Conservation (phyloP, 2,329 filamentous ascomycete genomes). For the Colletotrichum sp. region DNA sequence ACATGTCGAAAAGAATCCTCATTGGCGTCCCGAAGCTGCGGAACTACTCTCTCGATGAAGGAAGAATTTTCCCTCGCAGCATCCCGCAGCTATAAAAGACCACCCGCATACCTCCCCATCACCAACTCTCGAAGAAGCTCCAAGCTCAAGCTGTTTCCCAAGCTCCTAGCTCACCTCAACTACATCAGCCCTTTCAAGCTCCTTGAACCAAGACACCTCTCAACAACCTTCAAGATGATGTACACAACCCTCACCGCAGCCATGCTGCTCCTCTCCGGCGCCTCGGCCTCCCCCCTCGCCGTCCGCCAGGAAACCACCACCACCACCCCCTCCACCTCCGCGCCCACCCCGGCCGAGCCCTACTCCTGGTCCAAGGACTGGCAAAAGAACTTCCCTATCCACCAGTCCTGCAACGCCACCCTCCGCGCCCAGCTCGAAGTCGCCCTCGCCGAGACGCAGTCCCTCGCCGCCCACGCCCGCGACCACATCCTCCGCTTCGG, state of each 20-base stretch:
- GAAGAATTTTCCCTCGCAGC: neutral
- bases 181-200: neutral
- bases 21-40: neutral
- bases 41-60: neutral
- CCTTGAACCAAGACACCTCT: neutral
- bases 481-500: constrained; percentile 66
- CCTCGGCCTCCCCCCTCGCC: constrained; percentile 30
- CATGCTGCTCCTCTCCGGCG: constrained; percentile 28
- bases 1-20: neutral
- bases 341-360: constrained; percentile 22
- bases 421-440: constrained; percentile 59
- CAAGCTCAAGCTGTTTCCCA: constrained; percentile 1
- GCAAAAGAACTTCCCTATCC: constrained; percentile 53
- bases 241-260: constrained; percentile 12
- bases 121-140: neutral
- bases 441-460: constrained; percentile 63
- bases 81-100: constrained; percentile 17
- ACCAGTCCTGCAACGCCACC: constrained; percentile 70
- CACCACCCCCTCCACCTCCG: constrained; percentile 20
- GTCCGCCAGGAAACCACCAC: constrained; percentile 24
- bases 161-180: neutral
- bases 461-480: constrained; percentile 64
- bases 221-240: constrained; percentile 3
- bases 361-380: constrained; percentile 39
- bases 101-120: neutral